These are phyloP conservation scores for Geotrichum carabidarum DNA, from an alignment of 1,139 yeast species.

Conservation along the genomic window DNA sequence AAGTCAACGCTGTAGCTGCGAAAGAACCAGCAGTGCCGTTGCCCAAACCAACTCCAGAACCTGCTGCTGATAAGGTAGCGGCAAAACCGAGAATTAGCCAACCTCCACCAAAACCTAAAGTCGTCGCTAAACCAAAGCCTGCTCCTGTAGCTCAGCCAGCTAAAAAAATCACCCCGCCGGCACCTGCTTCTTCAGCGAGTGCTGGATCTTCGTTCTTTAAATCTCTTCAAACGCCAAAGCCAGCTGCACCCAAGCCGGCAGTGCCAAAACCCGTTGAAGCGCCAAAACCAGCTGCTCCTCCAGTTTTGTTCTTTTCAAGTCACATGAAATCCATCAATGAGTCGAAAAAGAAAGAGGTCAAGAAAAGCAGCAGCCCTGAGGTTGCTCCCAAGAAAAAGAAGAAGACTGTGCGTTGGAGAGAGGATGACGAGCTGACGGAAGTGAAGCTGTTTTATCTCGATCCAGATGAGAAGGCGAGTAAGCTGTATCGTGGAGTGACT, in stretches of 20 bases:
- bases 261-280: constrained; percentile 7
- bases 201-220: constrained; percentile 25
- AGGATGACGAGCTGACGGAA: constrained; percentile 39
- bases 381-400: constrained; percentile 23
- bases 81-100: neutral
- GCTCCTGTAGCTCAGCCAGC: constrained; percentile 8
- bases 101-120: neutral
- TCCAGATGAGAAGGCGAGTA: constrained; percentile 42
- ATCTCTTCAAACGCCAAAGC: constrained; percentile 21
- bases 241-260: constrained; percentile 11
- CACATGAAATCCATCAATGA: constrained; percentile 22
- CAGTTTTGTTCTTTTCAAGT: constrained; percentile 22
- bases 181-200: constrained; percentile 1
- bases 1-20: constrained; percentile 9
- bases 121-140: constrained; percentile 6
- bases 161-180: constrained; percentile 8
- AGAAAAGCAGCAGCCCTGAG: constrained; percentile 4
- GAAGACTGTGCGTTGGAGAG: constrained; percentile 38
- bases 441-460: constrained; percentile 44
- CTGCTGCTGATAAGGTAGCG: neutral
- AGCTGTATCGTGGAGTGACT: constrained; percentile 25
- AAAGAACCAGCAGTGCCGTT: constrained; percentile 2
- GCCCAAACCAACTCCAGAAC: neutral
- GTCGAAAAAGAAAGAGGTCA: constrained; percentile 13
- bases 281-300: constrained; percentile 17